Base-by-base conservation (phyloP, 805 yeast species). In the Ogataea ganodermae region DNA sequence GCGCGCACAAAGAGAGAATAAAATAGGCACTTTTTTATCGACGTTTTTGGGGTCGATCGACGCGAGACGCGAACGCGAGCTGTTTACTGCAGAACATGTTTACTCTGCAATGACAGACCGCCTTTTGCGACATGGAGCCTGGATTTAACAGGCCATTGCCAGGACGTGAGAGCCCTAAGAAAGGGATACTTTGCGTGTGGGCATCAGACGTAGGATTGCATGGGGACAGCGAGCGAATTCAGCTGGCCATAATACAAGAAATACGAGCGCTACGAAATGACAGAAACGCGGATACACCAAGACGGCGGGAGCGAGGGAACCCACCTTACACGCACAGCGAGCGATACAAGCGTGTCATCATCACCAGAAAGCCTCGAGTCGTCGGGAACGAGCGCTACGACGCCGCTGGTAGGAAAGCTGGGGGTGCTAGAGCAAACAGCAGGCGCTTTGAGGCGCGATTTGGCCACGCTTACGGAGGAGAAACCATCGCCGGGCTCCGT, bases 321-420 rank as follows among this genome's bases (percentile, higher is more conserved):
- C 16, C 33, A 38, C 10, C 18, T 22, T 21, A 22, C 17, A 21
- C 43, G 14, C 21, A 20, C 22, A 24, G 32, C 23, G 31, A 35
- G 35, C 35, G 46, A 31, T 27, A 10, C 27, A 3, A 38, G 42
- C 23, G 24, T n/a, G 2, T 38, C 32, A 10, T 38, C 42, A 13
- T 26, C 42, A 7, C 42, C 42, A 12, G 32, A 13, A 13, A 38
- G 42, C 17, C 14, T 12, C 13, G 42, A 38, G 6, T 38, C 42
- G 17, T 4, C 43, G 14, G 23, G 31, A 13, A 48, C 55, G 16
- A 48, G 41, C 24, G 49, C 48, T 1, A 51, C 51, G 10, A 51
- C 55, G 39, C 50, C 55, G 27, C 33, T 32, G n/a, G 23, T 33
- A 7, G 45, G 45, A 12, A 38, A 24, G 26, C 3, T 26, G 22